Evolutionary conservation across 2,329 filamentous ascomycete genomes (phyloP).

Genomic region (Fusarium xylarioides): DNA sequence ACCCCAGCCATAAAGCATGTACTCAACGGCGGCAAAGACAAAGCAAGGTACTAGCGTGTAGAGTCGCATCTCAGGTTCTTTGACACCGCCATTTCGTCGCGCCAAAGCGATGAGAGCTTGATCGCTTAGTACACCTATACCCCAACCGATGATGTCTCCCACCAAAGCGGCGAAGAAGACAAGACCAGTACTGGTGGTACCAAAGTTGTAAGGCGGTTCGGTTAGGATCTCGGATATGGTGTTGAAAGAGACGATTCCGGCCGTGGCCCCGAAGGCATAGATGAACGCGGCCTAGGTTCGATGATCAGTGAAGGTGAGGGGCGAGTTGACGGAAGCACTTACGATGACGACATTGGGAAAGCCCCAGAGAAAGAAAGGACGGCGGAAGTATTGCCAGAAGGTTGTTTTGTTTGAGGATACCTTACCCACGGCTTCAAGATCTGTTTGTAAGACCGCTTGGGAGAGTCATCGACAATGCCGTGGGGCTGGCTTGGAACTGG

Average conservation of each 20-base stretch:
- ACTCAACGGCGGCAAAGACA: background rate
- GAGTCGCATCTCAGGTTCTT: background rate
- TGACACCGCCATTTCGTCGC: background rate
- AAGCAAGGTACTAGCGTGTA: background rate
- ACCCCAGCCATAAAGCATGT: background rate
- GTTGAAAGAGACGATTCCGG: background rate
- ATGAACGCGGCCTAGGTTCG: background rate
- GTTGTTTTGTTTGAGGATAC: background rate
- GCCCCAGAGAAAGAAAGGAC: background rate
- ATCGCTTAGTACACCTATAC: background rate
- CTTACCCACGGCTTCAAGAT: background rate
- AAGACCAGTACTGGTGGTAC: background rate
- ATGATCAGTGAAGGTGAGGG: background rate
- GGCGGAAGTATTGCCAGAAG: background rate
- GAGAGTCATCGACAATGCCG: background rate
- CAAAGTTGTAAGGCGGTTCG: background rate
- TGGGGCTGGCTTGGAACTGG: background rate
- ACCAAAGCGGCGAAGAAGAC: background rate
- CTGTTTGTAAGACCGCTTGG: background rate
- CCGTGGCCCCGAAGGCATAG: background rate
- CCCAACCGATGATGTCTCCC: background rate
- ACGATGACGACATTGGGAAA: background rate
- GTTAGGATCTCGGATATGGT: background rate
- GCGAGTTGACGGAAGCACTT: accelerated
- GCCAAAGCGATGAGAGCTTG: background rate